A percentile compares a stretch with the other conserved stretches of the same genome.
These are phyloP conservation scores for Thermomucor indicae-seudaticae DNA, from an alignment of 371 early-diverging fungal species.

Conservation along the genomic window DNA sequence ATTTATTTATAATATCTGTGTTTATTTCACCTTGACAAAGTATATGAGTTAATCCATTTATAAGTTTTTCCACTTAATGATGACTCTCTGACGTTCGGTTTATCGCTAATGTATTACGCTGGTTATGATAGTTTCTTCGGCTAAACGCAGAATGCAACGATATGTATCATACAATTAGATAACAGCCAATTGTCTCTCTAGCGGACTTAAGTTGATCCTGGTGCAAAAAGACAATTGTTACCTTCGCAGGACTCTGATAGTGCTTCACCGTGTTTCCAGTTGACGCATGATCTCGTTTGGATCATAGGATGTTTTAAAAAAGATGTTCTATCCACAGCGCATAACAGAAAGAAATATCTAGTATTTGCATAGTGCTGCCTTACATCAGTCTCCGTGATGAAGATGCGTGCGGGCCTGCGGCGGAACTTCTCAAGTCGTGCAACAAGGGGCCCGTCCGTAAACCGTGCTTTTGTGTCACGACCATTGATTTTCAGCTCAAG, in stretches of 20 bases:
- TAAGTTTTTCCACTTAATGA: not conserved
- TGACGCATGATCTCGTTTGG: constrained; percentile 43
- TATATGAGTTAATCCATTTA: not conserved
- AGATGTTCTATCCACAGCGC: no score
- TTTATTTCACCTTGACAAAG: not conserved
- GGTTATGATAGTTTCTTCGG: not conserved
- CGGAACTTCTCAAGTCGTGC: no score
- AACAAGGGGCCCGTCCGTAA: no score
- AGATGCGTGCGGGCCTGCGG: no score
- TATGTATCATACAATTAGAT: not conserved
- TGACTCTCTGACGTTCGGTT: not conserved
- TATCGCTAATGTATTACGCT: not conserved
- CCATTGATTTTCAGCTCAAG: no score
- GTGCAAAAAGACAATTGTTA: constrained; percentile 42
- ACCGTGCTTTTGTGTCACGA: no score
- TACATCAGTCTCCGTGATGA: no score
- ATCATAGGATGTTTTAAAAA: constrained; percentile 50
- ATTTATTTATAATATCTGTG: not conserved
- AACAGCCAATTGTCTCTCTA: no score
- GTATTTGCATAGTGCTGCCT: no score
- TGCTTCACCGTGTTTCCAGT: constrained; percentile 39
- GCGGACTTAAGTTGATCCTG: no score
- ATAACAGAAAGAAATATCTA: no score
- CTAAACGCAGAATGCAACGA: not conserved
- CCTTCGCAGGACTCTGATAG: constrained; percentile 1